A percentile compares a stretch with the other conserved stretches of the same genome.
Evolutionary conservation across 2,329 filamentous ascomycete genomes (phyloP).

Genomic region (Tolypocladium cylindrosporum): DNA sequence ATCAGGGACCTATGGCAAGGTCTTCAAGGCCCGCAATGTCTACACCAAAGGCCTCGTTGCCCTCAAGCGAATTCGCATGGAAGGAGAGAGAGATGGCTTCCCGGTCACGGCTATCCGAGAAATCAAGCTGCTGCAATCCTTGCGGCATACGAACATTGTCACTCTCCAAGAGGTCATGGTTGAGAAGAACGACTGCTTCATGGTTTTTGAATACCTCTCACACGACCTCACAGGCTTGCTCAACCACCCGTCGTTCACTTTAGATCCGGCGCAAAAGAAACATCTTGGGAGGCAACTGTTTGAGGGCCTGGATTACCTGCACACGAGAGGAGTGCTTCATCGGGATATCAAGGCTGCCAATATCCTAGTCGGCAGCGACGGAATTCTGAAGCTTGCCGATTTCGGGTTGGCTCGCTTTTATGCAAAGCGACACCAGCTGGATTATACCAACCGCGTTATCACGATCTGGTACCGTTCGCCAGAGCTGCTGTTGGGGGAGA

Average conservation of each 20-base stretch:
- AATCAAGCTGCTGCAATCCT: conserved; percentile 82
- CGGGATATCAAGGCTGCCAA: conserved; percentile 98
- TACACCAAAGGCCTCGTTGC: conserved; percentile 78
- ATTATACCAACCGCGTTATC: conserved; percentile 97
- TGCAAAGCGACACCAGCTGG: conserved; percentile 79
- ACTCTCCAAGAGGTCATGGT: conserved; percentile 90
- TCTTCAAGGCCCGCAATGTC: conserved; percentile 90
- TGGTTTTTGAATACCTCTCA: conserved; percentile 98
- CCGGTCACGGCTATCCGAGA: conserved; percentile 85
- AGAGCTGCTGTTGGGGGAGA: conserved; percentile 83
- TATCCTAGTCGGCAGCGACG: conserved; percentile 84
- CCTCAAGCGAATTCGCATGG: conserved; percentile 87
- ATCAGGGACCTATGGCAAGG: conserved; percentile 90
- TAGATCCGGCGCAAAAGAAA: conserved; percentile 82
- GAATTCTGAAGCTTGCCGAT: conserved; percentile 85
- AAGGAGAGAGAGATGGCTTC: conserved; percentile 83
- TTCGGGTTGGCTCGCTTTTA: conserved; percentile 96
- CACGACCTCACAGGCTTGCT: conserved; percentile 92
- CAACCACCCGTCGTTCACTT: conserved; percentile 84
- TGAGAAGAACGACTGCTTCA: conserved; percentile 96
- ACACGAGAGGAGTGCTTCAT: conserved; percentile 86
- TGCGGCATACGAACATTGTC: conserved; percentile 75
- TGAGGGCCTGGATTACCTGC: conserved; percentile 86
- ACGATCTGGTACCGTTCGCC: conserved; percentile 97
- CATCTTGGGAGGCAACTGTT: conserved; percentile 89